Base-by-base conservation (phyloP, 2,329 filamentous ascomycete genomes). In the Pestalotiopsis sp. region DNA sequence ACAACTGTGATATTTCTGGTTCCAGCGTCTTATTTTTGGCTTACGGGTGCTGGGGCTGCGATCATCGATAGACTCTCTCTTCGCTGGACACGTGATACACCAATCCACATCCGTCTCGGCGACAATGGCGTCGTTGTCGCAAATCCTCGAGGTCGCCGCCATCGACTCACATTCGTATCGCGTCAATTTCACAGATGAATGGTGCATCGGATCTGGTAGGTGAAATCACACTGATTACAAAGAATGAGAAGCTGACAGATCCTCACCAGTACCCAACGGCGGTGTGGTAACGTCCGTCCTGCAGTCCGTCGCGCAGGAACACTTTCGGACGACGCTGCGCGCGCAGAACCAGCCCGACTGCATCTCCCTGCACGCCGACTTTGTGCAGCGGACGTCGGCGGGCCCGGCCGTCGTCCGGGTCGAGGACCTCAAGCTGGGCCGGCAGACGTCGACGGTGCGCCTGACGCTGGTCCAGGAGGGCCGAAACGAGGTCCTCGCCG, bases 201-300 rank as follows among this genome's bases (percentile, higher is more conserved):
- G 68, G 68, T 20, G 27, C 20, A 66, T 69, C 13, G 68, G 68
- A 52, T 67, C 65, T 38, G 65, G 65, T 67, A 27, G 45, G 65
- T 12, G 17, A 45, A 38, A 12, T n/a, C 13, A 17, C 38, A 27
- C 27, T 9, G 23, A 14, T 17, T 17, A 14, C 64, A 60, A 27
- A 23, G 9, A 27, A 27, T 9, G 5, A n/a, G 62, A 12, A 65
- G 17, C n/a, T 39, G 63, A 58, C 27, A 12, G 3, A 9, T 36
- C 31, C 31, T 9, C 31, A 60, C 45, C 74, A 91, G 91, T 93
- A 13, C 91, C 91, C 5, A 90, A 93, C 77, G 91, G 91, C 65
- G 91, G 91, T 68, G 92, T 91, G 73, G 87, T 92, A 17, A 90
- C 90, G 11, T 85, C 89, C 0, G 83, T 87, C 63, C 85, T 93